Base-by-base conservation (phyloP, 345 rosid species). In the Alliaria petiolata region DNA sequence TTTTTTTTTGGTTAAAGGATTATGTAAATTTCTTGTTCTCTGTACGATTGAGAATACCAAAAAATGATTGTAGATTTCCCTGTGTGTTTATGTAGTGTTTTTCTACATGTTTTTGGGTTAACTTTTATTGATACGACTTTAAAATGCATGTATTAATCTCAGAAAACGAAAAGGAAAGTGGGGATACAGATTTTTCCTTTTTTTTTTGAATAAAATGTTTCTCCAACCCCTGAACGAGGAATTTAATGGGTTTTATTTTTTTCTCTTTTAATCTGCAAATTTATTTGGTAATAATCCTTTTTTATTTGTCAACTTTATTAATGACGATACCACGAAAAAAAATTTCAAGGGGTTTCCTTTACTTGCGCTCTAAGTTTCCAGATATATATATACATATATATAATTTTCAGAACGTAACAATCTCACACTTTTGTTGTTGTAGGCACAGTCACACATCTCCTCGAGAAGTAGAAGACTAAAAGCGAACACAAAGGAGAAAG, bases 301-400 rank as follows among this genome's bases (percentile, higher is more conserved):
- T 49, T 65, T 30, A 47, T 31, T 13, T 30, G 14, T 38, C 19
- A 70, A 34, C 63, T 57, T 55, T 30, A 53, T 58, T 40, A 49
- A 58, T 49, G 44, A 17, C 34, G 38, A 26, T 33, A 6, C 10
- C 54, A 14, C 20, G 25, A 36, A 28, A 14, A 74, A 57, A 73
- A 43, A 57, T 52, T 17, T 5, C 11, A 64, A 13, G 11, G 39
- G 47, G 43, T 25, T 73, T 35, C 15, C 28, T 62, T 68, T 53
- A 6, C 79, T 72, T 69, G 72, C 72, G 50, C 36, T 50, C 64
- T 40, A 76, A 77, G 78, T 65, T 42, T 53, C n/a, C n/a, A n/a
- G n/a, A n/a, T n/a, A n/a, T n/a, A n/a, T n/a, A n/a, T 14, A n/a
- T n/a, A n/a, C 30, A 4, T 9, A 25, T 43, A 52, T 26, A 61